These are phyloP conservation scores for Clavulina sp. DNA, from an alignment of 768 basidiomycete genomes.

Conservation along the genomic window DNA sequence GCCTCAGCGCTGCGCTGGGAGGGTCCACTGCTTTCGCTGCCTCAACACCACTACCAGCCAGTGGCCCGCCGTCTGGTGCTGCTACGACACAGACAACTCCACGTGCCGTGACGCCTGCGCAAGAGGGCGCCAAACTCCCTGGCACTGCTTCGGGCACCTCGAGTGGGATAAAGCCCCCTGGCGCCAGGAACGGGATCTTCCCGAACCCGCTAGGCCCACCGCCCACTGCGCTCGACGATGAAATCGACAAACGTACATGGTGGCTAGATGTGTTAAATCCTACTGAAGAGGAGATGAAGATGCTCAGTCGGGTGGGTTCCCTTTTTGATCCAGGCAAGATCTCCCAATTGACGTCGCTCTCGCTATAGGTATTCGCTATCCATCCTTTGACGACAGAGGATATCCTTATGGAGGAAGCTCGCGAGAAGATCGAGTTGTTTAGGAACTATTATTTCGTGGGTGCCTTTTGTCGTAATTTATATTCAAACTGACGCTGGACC, in stretches of 20 bases:
- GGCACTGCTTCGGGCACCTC: too few relatives aligned
- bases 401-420: constrained; percentile 97
- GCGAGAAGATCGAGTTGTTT: constrained; percentile 99
- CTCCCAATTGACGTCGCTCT: neutral
- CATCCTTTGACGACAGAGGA: constrained; percentile 98
- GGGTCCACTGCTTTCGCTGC: neutral
- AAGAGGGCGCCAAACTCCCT: constrained; percentile 5
- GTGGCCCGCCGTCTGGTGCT: neutral
- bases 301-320: constrained; percentile 59
- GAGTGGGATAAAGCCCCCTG: too few relatives aligned
- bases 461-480: neutral
- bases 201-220: too few relatives aligned
- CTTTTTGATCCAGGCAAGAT: constrained; percentile 8
- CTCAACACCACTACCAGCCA: neutral
- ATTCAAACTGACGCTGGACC: neutral
- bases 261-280: constrained; percentile 91
- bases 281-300: constrained; percentile 97
- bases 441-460: constrained; percentile 82
- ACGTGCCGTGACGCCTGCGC: neutral
- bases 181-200: too few relatives aligned
- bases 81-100: neutral
- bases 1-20: neutral
- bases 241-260: constrained; percentile 65
- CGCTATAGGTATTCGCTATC: constrained; percentile 71
- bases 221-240: constrained; percentile 25